A percentile compares a stretch with the other conserved stretches of the same genome.
Conservation (phyloP, 2,329 filamentous ascomycete species). For the Lithohypha guttulata region DNA sequence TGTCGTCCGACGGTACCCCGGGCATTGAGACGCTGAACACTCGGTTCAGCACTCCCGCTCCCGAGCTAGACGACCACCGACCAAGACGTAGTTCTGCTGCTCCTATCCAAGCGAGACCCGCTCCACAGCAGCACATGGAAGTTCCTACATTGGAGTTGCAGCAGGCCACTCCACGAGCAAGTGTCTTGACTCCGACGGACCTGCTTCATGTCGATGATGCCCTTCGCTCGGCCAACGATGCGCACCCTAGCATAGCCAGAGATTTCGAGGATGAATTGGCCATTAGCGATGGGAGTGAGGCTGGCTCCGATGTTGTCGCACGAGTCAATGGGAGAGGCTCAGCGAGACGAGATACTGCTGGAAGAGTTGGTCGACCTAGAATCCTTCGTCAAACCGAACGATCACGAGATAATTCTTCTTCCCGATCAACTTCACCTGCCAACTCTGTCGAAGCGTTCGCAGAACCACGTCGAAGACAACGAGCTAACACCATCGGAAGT, state of each 20-base stretch:
- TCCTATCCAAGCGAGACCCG: background rate
- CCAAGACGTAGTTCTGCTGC: slow-evolving; percentile 23
- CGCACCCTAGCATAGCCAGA: slow-evolving; percentile 39
- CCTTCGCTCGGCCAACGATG: slow-evolving; percentile 12
- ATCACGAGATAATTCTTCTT: slow-evolving; percentile 43
- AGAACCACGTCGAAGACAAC: slow-evolving; percentile 73
- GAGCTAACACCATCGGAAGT: slow-evolving; percentile 57
- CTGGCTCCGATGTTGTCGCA: slow-evolving; percentile 27
- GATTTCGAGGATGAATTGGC: slow-evolving; percentile 91
- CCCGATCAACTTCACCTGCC: slow-evolving; percentile 70
- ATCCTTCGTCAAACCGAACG: slow-evolving; percentile 30
- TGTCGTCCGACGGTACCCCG: slow-evolving; percentile 43
- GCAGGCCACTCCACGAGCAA: slow-evolving; percentile 20
- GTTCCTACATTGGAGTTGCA: slow-evolving; percentile 22
- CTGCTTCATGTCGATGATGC: slow-evolving; percentile 30
- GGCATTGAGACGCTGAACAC: slow-evolving; percentile 55
- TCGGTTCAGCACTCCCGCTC: slow-evolving; percentile 52
- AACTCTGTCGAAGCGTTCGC: slow-evolving; percentile 98
- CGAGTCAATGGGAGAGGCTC: slow-evolving; percentile 29
- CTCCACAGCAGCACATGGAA: slow-evolving; percentile 44
- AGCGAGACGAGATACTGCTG: slow-evolving; percentile 15
- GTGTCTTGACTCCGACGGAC: slow-evolving; percentile 28
- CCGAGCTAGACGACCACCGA: slow-evolving; percentile 76
- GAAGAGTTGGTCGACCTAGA: slow-evolving; percentile 21
- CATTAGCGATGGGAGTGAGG: slow-evolving; percentile 48